phyloP scores from a whole-genome alignment of 1,284 basidiomycete genomes.

The Thecaphora frezii region DNA sequence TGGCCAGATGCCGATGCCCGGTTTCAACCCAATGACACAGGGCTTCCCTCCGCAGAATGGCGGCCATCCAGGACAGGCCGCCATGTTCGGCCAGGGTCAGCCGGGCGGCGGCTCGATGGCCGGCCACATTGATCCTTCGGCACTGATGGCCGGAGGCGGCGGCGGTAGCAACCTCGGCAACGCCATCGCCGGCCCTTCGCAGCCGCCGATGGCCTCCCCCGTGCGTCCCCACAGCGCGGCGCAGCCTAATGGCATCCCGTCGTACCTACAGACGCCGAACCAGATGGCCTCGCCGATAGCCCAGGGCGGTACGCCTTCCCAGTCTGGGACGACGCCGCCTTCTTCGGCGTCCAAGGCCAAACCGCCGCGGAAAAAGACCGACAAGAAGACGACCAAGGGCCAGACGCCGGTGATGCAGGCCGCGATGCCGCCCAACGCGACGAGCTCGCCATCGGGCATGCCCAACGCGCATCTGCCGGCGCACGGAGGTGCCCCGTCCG shows the following conservation, averaged over 20 bases:
- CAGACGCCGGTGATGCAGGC: conserved; percentile 35
- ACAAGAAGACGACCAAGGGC: conserved; percentile 24
- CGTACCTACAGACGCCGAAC: conserved; percentile 18
- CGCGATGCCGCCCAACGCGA: conserved; percentile 12
- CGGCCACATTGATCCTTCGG: conserved; percentile 23
- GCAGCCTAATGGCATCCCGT: conserved; percentile 31
- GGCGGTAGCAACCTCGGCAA: conserved; percentile 14
- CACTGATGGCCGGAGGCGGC: conserved; percentile 15
- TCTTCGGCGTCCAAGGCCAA: conserved; percentile 27
- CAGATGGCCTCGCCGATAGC: not conserved
- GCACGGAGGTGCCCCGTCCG: not conserved
- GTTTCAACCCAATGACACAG: too few relatives aligned
- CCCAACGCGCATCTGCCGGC: too few relatives aligned
- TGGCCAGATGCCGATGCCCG: too few relatives aligned
- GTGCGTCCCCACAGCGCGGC: conserved; percentile 24
- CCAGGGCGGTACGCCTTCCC: conserved; percentile 26
- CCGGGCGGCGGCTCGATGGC: conserved; percentile 19
- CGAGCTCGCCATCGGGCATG: conserved; percentile 25
- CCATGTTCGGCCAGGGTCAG: conserved; percentile 4
- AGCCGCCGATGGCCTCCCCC: conserved; percentile 15
- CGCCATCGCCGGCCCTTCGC: conserved; percentile 15
- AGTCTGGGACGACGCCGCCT: conserved; percentile 16
- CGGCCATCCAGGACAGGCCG: too few relatives aligned
- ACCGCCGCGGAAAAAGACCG: conserved; percentile 28
- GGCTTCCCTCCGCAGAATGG: too few relatives aligned